These are phyloP conservation scores for Tetrapyrgos nigripes DNA, from an alignment of 1,284 basidiomycete species.

Conservation along the genomic window DNA sequence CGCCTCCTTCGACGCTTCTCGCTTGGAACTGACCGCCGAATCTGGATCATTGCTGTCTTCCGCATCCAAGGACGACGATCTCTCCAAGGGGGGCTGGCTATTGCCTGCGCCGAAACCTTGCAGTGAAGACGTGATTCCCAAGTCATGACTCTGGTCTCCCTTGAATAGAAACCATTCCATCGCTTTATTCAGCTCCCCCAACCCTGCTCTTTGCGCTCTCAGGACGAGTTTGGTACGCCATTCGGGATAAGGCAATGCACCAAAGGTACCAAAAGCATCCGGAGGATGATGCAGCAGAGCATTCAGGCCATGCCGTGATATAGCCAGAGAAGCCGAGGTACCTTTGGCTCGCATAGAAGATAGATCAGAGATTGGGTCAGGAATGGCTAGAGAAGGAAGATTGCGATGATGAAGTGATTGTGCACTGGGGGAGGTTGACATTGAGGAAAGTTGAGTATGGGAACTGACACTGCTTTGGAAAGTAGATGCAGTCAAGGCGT, in stretches of 20 bases:
- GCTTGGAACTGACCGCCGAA: constrained; percentile 25
- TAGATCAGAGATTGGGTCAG: background rate
- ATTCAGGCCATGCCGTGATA: background rate
- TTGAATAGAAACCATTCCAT: constrained; percentile 54
- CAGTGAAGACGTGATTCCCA: background rate
- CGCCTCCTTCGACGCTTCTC: constrained; percentile 26
- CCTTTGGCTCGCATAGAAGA: background rate
- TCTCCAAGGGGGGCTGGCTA: background rate
- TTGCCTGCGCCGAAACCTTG: background rate
- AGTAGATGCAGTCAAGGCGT: constrained; percentile 16
- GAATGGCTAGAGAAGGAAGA: constrained; percentile 1
- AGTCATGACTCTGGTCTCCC: constrained; percentile 26
- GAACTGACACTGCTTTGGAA: constrained; percentile 6
- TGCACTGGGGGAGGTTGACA: too few species aligned
- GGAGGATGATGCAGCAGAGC: constrained; percentile 3
- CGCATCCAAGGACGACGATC: constrained; percentile 1
- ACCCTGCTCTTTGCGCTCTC: constrained; percentile 58
- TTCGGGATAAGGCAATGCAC: constrained; percentile 63
- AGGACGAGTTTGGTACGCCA: constrained; percentile 58
- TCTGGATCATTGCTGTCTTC: constrained; percentile 6
- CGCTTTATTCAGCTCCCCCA: constrained; percentile 58
- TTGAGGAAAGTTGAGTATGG: constrained; percentile 16
- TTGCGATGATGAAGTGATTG: too few species aligned
- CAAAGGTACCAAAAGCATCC: constrained; percentile 25
- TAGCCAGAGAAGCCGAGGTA: background rate